Percentiles rank a stretch among this genome's conserved stretches.
phyloP scores from a whole-genome alignment of 2,329 filamentous ascomycete genomes.

The Uncinocarpus reesii region DNA sequence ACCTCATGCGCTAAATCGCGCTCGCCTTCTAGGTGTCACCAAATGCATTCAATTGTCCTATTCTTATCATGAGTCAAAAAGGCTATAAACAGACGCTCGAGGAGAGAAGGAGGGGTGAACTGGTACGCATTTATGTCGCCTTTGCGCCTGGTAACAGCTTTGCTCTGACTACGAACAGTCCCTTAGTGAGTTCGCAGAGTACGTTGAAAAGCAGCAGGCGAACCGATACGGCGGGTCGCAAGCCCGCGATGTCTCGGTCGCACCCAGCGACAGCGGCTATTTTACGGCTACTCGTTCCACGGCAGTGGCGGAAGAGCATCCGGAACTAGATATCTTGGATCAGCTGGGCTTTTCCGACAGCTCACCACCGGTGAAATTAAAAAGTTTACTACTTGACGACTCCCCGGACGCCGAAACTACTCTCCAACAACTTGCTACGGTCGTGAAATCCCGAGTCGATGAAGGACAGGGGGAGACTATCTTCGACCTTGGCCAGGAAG shows the following conservation, averaged over 20 bases:
- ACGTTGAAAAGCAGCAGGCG: constrained; percentile 87
- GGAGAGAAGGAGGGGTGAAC: constrained; percentile 78
- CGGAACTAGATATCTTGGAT: constrained; percentile 84
- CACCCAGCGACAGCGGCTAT: constrained; percentile 35
- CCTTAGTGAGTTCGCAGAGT: constrained; percentile 92
- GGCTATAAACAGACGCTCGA: constrained; percentile 54
- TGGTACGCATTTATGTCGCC: constrained; percentile 44
- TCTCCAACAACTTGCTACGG: constrained; percentile 51
- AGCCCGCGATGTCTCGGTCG: constrained; percentile 22
- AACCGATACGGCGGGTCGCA: constrained; percentile 25
- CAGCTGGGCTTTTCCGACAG: constrained; percentile 64
- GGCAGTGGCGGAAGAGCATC: constrained; percentile 53
- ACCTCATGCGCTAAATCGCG: constrained; percentile 9
- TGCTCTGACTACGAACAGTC: constrained; percentile 42
- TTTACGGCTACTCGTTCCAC: constrained; percentile 28
- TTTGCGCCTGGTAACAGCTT: background rate
- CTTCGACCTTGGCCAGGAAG: constrained; percentile 86
- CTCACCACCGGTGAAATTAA: constrained; percentile 50
- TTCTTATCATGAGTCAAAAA: constrained; percentile 26
- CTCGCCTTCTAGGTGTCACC: background rate
- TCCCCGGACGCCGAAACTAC: constrained; percentile 48
- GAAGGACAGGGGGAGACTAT: constrained; percentile 84
- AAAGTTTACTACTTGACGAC: constrained; percentile 59
- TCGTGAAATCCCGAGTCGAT: constrained; percentile 58
- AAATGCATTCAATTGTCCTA: constrained; percentile 5